Percentiles rank a stretch among this genome's conserved stretches.
phyloP scores from a whole-genome alignment of 2,329 filamentous ascomycete species.

The Fulvia fulva region DNA sequence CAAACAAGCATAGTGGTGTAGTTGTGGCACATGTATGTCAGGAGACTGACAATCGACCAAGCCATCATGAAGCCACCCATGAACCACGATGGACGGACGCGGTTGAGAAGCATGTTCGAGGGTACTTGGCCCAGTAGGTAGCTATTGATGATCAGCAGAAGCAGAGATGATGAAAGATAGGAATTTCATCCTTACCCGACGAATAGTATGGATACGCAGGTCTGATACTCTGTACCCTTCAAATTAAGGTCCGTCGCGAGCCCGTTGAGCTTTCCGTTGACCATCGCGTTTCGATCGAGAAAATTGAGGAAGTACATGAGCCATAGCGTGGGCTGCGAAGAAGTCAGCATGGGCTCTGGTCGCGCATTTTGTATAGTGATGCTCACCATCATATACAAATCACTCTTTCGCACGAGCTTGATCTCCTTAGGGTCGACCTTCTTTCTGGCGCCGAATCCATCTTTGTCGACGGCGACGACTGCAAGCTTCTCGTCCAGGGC shows the following conservation, averaged over 20 bases:
- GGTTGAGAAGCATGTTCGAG: constrained; percentile 11
- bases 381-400: constrained; percentile 25
- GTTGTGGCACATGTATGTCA: constrained; percentile 8
- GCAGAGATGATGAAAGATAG: too few relatives aligned
- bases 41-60: constrained; percentile 8
- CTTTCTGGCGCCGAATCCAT: constrained; percentile 30
- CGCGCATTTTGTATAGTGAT: too few relatives aligned
- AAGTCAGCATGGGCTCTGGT: too few relatives aligned
- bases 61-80: constrained; percentile 10
- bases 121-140: background rate
- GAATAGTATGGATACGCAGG: constrained; percentile 8
- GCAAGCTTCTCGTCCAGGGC: background rate
- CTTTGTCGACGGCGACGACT: constrained; percentile 8
- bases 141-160: background rate
- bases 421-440: constrained; percentile 33
- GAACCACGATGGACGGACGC: constrained; percentile 7
- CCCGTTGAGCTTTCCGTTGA: constrained; percentile 16
- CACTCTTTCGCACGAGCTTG: constrained; percentile 29
- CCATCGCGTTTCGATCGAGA: constrained; percentile 18
- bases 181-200: constrained; percentile 9
- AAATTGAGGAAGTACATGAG: constrained; percentile 20
- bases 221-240: constrained; percentile 9
- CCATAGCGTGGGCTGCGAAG: background rate
- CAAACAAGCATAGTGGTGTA: constrained; percentile 6
- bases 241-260: constrained; percentile 19